phyloP scores from a whole-genome alignment of 371 early-diverging fungal species.

The Funneliformis caledonium region DNA sequence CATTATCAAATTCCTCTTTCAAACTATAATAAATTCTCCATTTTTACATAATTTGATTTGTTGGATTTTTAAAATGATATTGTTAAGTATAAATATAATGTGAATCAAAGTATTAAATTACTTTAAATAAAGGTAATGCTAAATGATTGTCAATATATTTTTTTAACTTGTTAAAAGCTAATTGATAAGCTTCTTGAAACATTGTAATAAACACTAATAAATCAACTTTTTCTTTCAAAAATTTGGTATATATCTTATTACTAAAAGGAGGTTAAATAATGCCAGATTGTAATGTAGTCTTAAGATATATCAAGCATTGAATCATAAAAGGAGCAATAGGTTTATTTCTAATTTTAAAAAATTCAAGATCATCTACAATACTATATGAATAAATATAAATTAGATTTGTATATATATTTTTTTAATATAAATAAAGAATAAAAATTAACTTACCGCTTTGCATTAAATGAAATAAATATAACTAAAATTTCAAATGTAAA shows the following conservation, averaged over 20 bases:
- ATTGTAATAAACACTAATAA: neutral
- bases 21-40: neutral
- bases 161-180: neutral
- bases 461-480: too few relatives aligned
- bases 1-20: too few relatives aligned
- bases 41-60: neutral
- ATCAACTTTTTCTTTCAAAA: neutral
- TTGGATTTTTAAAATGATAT: conserved; percentile 3
- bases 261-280: neutral
- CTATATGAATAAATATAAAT: too few relatives aligned
- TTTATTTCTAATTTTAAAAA: too few relatives aligned
- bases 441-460: too few relatives aligned
- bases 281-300: too few relatives aligned
- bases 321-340: too few relatives aligned
- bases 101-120: neutral
- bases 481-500: too few relatives aligned
- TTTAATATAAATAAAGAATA: too few relatives aligned
- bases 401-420: too few relatives aligned
- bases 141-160: neutral
- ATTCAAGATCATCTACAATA: too few relatives aligned
- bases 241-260: neutral
- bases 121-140: neutral
- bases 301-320: too few relatives aligned
- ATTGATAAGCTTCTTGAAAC: neutral
- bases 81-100: neutral